Evolutionary conservation across 345 rosid genomes (phyloP), one percentile per base, ranked within the genome.

Genomic region (Syzygium aqueum): DNA sequence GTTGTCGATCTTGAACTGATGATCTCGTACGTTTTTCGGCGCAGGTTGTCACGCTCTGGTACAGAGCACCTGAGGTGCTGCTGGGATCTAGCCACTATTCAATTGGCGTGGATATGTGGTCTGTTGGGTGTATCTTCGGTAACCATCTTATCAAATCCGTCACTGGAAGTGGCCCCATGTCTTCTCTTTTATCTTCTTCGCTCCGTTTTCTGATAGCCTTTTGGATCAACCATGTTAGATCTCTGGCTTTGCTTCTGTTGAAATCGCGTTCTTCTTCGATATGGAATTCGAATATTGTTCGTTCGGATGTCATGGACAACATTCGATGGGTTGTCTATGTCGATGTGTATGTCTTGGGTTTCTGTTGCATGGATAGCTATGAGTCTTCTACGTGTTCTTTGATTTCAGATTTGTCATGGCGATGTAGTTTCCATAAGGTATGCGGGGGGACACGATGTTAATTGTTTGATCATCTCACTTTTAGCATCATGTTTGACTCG

Each of bases 101-200:
- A 43, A 95, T 97, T 8, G 98, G 91, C 30, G 99, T 96, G 25
- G 99, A 97, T 50, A 95, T 97, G 90, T 97, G 99, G 99, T 97
- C 99, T 27, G 99, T 97, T 49, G 99, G 99, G 25, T 97, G 99
- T 92, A 96, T 97, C 87, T 97, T 96, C 7, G 98, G 96, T 95
- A 88, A 73, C 85, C n/a, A 25, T 33, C 85, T 53, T 5, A 16
- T 84, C 28, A 51, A 89, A 93, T 96, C 93, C 49, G 98, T 73
- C 11, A 0, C 82, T 2, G 49, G 27, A 73, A 73, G 80, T 37
- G 27, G 80, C 49, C 12, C 0, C 7, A 37, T 37, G 49, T 73
- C 59, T 5, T 43, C 30, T 59, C 65, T 5, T 37, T 0, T 37
- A 6, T 33, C 49, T 73, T 73, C 21, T 16, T 67, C 21, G 82